phyloP scores from a whole-genome alignment of 257 asterid species.

The Leonotis leonurus region DNA sequence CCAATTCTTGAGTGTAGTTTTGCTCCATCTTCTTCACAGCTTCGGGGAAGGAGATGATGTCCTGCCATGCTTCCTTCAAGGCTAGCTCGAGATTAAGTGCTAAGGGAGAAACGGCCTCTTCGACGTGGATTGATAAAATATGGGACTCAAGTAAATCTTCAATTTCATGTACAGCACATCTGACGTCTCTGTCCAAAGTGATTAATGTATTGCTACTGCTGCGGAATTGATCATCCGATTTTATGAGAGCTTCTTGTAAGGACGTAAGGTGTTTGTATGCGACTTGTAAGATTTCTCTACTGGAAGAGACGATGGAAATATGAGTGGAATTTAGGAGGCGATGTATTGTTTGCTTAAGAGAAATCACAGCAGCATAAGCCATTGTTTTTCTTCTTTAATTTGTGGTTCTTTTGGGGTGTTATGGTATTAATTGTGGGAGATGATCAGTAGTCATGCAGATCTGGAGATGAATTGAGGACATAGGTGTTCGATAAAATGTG shows the following conservation, averaged over 20 bases:
- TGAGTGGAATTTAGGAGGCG: neutral
- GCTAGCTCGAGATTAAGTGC: neutral
- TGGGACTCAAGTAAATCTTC: neutral
- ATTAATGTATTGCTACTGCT: neutral
- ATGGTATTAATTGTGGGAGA: neutral
- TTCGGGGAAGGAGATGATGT: neutral
- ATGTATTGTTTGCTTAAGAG: neutral
- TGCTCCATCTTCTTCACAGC: neutral
- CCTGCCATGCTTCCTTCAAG: neutral
- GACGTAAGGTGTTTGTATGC: neutral
- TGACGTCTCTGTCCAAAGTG: neutral
- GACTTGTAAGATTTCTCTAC: neutral
- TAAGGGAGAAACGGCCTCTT: neutral
- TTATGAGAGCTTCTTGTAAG: neutral
- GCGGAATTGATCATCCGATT: neutral
- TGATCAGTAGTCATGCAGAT: neutral
- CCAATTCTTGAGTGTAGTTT: neutral
- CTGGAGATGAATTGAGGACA: neutral
- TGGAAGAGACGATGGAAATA: neutral
- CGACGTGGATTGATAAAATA: neutral
- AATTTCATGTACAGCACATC: neutral
- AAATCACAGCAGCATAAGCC: slow-evolving; percentile 1
- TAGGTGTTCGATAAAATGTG: neutral
- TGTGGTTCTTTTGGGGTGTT: neutral
- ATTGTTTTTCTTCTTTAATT: neutral